phyloP scores from a whole-genome alignment of 305 asterid species.

The Fraxinus angustifolia region DNA sequence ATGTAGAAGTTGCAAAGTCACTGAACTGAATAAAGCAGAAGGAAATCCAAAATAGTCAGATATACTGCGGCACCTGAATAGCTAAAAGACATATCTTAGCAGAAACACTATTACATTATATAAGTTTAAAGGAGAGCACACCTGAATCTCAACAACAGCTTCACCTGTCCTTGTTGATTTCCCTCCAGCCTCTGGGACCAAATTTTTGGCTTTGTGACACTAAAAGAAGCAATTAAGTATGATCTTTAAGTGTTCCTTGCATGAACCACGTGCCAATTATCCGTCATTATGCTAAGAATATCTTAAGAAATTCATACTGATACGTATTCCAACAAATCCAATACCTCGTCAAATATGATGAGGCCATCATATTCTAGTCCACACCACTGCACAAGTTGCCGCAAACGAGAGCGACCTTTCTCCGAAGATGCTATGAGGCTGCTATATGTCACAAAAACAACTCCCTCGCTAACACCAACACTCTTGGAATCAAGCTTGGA shows the following conservation, averaged over 20 bases:
- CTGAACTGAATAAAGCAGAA: background rate
- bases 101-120: background rate
- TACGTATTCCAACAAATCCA: conserved; percentile 2
- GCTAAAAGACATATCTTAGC: background rate
- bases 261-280: conserved; percentile 19
- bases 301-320: conserved; percentile 20
- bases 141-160: conserved; percentile 99
- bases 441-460: conserved; percentile 90
- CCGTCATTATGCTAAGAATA: conserved; percentile 16
- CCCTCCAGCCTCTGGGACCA: conserved; percentile 95
- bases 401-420: conserved; percentile 87
- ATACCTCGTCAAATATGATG: conserved; percentile 89
- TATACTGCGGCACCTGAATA: background rate
- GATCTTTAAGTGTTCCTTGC: conserved; percentile 18
- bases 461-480: conserved; percentile 84
- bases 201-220: conserved; percentile 99
- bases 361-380: conserved; percentile 81
- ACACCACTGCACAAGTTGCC: conserved; percentile 95
- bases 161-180: conserved; percentile 97
- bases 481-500: conserved; percentile 93
- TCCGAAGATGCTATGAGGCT: conserved; percentile 98
- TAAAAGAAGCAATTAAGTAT: conserved; percentile 34
- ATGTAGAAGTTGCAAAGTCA: background rate
- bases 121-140: conserved; percentile 27
- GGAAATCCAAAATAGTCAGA: background rate